Evolutionary conservation across 2,329 filamentous ascomycete genomes (phyloP), one percentile per base, ranked within the genome.

Genomic region (Penicillium hordei): DNA sequence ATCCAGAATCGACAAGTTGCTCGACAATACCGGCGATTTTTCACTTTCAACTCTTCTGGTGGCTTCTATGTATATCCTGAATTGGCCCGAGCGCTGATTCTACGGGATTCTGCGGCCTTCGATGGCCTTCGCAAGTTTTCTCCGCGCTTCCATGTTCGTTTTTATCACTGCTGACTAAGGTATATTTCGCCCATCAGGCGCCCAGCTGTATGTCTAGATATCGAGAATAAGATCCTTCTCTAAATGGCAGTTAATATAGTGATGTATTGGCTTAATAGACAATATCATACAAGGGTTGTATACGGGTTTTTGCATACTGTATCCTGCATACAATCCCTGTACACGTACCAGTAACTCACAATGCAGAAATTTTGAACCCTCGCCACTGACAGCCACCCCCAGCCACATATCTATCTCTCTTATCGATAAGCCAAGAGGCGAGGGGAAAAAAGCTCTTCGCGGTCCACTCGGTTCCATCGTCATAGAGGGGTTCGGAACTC

Each of bases 51-150:
- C 17, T 42, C 27, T 62, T 64, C 64, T 67, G 60, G 57, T 48
- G 48, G 55, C 36, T 65, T 65, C 56, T 48, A 51, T 42, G 34
- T 53, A 46, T 17, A 42, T 34, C 48, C 7, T 21, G 17, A 46
- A 52, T 66, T 67, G 70, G 71, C 64, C 69, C 68, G 66, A 70
- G 68, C 67, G 65, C 46, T 50, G 52, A 58, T 65, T 69, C 61
- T 38, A 59, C 53, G 50, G 52, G 59, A 60, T 74, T 75, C 72
- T 59, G 55, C 48, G 58, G 33, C 17, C 50, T 75, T 75, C 72
- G 67, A 70, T 60, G 53, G n/a, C n/a, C 45, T 72, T 73, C 71
- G 42, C 58, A 58, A 52, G 46, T 48, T 55, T 72, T 70, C 69
- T 59, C 51, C 46, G 56, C 27, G 52, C 40, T 62, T 62, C 63